Percentiles rank a stretch among this genome's conserved stretches.
Conservation (phyloP, 2,329 filamentous ascomycete species). For the Botrytis fragariae region DNA sequence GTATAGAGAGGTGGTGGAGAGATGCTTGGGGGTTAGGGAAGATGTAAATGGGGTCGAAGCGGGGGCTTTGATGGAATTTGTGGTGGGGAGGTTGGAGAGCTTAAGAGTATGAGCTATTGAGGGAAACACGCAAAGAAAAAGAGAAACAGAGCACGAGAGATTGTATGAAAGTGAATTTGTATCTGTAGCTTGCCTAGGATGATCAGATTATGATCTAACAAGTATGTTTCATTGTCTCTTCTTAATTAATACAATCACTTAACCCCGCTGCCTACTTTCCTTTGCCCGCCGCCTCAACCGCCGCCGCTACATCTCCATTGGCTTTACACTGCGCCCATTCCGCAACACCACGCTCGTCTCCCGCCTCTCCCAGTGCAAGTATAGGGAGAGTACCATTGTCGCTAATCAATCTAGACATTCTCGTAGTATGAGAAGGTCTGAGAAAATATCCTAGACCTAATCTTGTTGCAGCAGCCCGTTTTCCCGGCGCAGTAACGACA, state of each 20-base stretch:
- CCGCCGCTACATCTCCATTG: background rate
- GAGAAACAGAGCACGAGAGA: too few relatives aligned
- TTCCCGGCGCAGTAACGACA: background rate
- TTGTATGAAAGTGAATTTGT: background rate
- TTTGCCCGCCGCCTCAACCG: background rate
- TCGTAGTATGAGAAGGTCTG: background rate
- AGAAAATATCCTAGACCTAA: background rate
- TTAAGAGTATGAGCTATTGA: slow-evolving; percentile 29
- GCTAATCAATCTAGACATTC: background rate
- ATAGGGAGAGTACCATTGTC: background rate
- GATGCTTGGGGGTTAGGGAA: slow-evolving; percentile 42
- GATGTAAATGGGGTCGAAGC: slow-evolving; percentile 42
- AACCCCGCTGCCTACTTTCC: background rate
- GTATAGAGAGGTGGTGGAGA: slow-evolving; percentile 45
- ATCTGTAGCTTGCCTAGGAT: background rate
- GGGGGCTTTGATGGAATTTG: slow-evolving; percentile 44
- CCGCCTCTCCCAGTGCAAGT: background rate
- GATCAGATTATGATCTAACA: background rate
- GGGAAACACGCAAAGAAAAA: background rate
- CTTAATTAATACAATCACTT: background rate
- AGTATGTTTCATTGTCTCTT: background rate
- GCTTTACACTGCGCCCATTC: background rate
- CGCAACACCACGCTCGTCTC: background rate
- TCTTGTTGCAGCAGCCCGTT: background rate
- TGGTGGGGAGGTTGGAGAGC: slow-evolving; percentile 44